Percentiles rank a stretch among this genome's conserved stretches.
phyloP scores from a whole-genome alignment of 2,329 filamentous ascomycete genomes.

The Aspergillus sp. region DNA sequence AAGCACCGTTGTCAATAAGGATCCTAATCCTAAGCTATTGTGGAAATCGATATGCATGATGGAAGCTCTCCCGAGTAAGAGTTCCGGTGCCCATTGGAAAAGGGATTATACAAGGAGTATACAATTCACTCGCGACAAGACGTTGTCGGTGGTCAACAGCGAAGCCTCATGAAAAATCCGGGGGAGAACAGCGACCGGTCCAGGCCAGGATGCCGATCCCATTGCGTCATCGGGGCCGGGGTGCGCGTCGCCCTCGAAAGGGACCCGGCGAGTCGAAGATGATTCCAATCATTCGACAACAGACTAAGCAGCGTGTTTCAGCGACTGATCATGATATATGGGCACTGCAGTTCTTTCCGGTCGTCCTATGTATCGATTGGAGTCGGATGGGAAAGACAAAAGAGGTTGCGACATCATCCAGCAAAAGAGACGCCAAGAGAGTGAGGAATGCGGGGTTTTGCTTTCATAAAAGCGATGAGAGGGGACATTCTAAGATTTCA shows the following conservation, averaged over 20 bases:
- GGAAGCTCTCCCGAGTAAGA: not conserved
- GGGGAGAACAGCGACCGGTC: too few relatives aligned
- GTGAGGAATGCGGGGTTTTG: constrained; percentile 5
- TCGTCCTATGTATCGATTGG: not conserved
- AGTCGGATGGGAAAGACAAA: not conserved
- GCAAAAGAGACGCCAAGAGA: not conserved
- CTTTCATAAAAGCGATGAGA: too few relatives aligned
- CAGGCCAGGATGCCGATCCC: not conserved
- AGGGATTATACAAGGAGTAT: not conserved
- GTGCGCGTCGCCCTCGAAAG: not conserved
- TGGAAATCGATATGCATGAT: constrained; percentile 17
- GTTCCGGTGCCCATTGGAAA: not conserved
- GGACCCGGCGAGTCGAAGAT: not conserved
- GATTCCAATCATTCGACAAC: not conserved
- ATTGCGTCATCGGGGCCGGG: not conserved
- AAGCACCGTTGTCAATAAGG: constrained; percentile 21
- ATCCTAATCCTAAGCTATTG: constrained; percentile 20
- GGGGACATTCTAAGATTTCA: too few relatives aligned
- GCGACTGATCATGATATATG: not conserved
- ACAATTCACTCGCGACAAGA: not conserved
- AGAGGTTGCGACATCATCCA: not conserved
- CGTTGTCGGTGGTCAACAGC: too few relatives aligned
- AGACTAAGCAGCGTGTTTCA: not conserved
- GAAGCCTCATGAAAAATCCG: too few relatives aligned
- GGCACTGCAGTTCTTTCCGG: not conserved